Evolutionary conservation across 805 yeast species (phyloP).

Genomic region (Torulaspora gathmanii): DNA sequence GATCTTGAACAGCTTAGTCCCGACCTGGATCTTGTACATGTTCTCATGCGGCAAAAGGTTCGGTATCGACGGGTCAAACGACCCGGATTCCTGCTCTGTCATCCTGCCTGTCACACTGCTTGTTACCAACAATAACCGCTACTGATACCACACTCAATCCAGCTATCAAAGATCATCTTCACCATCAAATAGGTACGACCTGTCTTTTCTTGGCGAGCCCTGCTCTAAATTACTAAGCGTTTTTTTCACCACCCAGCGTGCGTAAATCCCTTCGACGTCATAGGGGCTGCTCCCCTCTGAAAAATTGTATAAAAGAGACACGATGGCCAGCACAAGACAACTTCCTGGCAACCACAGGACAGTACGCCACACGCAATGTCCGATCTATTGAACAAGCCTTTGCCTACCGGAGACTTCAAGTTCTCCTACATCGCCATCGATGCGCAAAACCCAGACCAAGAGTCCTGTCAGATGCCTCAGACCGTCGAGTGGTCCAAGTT

Average conservation of each 20-base stretch:
- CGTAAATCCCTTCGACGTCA: slow-evolving; percentile 2
- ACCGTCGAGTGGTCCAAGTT: slow-evolving; percentile 28
- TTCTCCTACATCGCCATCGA: slow-evolving; percentile 33
- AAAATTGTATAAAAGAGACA: background rate
- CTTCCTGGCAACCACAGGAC: background rate
- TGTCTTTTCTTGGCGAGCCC: background rate
- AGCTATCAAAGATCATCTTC: background rate
- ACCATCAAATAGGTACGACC: too few species aligned
- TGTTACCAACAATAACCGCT: background rate
- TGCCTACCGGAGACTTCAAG: slow-evolving; percentile 24
- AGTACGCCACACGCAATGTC: slow-evolving; percentile 14
- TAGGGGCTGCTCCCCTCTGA: background rate
- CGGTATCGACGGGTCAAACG: slow-evolving; percentile 44
- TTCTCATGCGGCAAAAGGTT: slow-evolving; percentile 60
- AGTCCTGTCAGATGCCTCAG: slow-evolving; percentile 31
- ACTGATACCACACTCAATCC: background rate
- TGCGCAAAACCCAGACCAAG: slow-evolving; percentile 26
- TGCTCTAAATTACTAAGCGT: slow-evolving; percentile 5
- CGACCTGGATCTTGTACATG: slow-evolving; percentile 68
- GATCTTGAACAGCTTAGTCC: slow-evolving; percentile 48
- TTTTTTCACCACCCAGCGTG: background rate
- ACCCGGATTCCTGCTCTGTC: background rate
- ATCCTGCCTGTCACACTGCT: background rate
- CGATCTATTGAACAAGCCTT: slow-evolving; percentile 23
- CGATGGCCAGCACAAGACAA: background rate